phyloP scores from a whole-genome alignment of 805 yeast genomes.

The Ogataea paradorogensis region DNA sequence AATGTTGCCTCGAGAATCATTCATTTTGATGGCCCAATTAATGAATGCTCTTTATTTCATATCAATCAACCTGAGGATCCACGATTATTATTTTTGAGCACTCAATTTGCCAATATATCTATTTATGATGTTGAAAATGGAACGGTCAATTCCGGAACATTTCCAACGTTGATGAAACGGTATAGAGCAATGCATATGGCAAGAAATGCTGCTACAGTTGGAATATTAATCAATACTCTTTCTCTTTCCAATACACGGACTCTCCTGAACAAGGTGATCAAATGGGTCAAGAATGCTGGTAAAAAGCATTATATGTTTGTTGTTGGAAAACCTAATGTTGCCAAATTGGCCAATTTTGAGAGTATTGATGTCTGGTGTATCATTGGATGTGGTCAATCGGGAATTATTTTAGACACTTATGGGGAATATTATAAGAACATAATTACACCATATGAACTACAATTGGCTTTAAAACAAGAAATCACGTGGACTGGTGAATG shows the following conservation, averaged over 20 bases:
- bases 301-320: slow-evolving; percentile 93
- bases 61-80: slow-evolving; percentile 76
- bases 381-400: slow-evolving; percentile 92
- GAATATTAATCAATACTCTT: slow-evolving; percentile 84
- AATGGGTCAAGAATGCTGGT: slow-evolving; percentile 66
- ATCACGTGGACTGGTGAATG: slow-evolving; percentile 92
- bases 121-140: slow-evolving; percentile 43
- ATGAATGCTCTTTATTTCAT: slow-evolving; percentile 62
- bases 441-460: slow-evolving; percentile 88
- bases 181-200: slow-evolving; percentile 86
- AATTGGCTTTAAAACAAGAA: slow-evolving; percentile 72
- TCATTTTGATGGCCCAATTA: slow-evolving; percentile 31
- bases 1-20: slow-evolving; percentile 34
- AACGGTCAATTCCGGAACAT: slow-evolving; percentile 52
- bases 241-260: slow-evolving; percentile 72
- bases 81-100: slow-evolving; percentile 67
- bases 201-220: slow-evolving; percentile 87
- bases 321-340: slow-evolving; percentile 97
- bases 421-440: slow-evolving; percentile 88
- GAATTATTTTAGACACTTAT: slow-evolving; percentile 74
- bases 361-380: slow-evolving; percentile 94
- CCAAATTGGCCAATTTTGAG: slow-evolving; percentile 94
- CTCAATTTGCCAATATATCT: slow-evolving; percentile 58
- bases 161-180: slow-evolving; percentile 76
- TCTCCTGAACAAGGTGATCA: slow-evolving; percentile 59